Percentiles rank a stretch among this genome's conserved stretches.
Conservation (phyloP, 208 protist genomes). For the Trypanosoma avium region DNA sequence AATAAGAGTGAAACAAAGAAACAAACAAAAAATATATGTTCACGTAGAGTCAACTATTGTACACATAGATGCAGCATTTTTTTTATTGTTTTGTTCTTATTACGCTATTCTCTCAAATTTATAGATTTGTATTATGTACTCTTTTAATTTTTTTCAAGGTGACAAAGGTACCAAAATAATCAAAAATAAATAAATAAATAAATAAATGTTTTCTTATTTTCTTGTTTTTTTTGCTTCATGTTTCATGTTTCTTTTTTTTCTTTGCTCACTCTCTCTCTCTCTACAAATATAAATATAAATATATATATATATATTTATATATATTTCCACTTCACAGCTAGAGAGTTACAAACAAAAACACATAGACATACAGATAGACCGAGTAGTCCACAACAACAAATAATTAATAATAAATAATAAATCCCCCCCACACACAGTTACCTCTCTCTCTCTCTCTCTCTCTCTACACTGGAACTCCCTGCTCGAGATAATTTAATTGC, state of each 20-base stretch:
- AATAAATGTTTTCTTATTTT: slow-evolving; percentile 9
- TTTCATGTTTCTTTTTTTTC: background rate
- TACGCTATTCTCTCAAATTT: too few relatives aligned
- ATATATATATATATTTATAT: background rate
- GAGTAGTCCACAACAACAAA: too few relatives aligned
- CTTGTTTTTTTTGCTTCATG: background rate
- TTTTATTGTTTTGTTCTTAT: too few relatives aligned
- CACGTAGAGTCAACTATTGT: too few relatives aligned
- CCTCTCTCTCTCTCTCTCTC: background rate
- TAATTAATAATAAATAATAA: too few relatives aligned
- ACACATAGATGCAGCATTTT: too few relatives aligned
- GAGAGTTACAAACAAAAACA: too few relatives aligned
- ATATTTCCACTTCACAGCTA: too few relatives aligned
- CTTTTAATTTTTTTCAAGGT: too few relatives aligned
- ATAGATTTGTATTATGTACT: too few relatives aligned
- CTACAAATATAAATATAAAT: background rate
- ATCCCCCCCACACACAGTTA: background rate
- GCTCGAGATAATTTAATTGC: slow-evolving; percentile 74
- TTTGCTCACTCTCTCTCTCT: background rate
- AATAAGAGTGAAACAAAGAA: background rate
- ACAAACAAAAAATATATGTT: background rate
- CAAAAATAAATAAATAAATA: background rate
- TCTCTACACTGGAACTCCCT: slow-evolving; percentile 45
- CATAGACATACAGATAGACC: background rate
- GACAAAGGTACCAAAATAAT: too few relatives aligned